Conservation (phyloP, 2,329 filamentous ascomycete genomes). For the Onygena corvina region DNA sequence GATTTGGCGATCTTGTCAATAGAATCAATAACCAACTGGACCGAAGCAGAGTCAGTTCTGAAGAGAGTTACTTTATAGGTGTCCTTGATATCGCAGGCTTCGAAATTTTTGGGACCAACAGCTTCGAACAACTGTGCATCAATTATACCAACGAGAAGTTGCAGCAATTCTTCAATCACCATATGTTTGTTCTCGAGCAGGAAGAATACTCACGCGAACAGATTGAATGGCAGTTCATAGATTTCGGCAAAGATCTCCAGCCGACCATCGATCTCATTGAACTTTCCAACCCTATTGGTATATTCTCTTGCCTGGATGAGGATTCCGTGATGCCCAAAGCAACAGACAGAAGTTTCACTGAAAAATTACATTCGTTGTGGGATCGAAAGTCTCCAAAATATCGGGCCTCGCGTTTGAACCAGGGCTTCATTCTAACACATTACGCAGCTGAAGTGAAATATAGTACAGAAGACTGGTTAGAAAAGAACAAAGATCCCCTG, state of each 20-base stretch:
- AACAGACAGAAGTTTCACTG: constrained; percentile 90
- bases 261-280: constrained; percentile 97
- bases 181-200: constrained; percentile 98
- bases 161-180: constrained; percentile 98
- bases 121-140: constrained; percentile 97
- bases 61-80: constrained; percentile 92
- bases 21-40: constrained; percentile 89
- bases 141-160: constrained; percentile 99
- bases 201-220: constrained; percentile 96
- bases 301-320: constrained; percentile 95
- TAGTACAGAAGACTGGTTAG: constrained; percentile 84
- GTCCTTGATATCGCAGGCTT: constrained; percentile 98
- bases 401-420: constrained; percentile 68
- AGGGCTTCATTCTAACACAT: constrained; percentile 92
- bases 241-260: constrained; percentile 92
- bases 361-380: constrained; percentile 94
- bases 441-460: constrained; percentile 98
- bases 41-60: constrained; percentile 64
- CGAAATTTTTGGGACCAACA: constrained; percentile 96
- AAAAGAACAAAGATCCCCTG: constrained; percentile 97
- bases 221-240: constrained; percentile 99
- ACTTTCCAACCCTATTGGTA: constrained; percentile 89
- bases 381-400: constrained; percentile 94
- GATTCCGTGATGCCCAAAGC: constrained; percentile 99
- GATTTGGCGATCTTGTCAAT: constrained; percentile 82